Conservation (phyloP, 495 filamentous ascomycete genomes). For the Staphylotrichum longicolle region DNA sequence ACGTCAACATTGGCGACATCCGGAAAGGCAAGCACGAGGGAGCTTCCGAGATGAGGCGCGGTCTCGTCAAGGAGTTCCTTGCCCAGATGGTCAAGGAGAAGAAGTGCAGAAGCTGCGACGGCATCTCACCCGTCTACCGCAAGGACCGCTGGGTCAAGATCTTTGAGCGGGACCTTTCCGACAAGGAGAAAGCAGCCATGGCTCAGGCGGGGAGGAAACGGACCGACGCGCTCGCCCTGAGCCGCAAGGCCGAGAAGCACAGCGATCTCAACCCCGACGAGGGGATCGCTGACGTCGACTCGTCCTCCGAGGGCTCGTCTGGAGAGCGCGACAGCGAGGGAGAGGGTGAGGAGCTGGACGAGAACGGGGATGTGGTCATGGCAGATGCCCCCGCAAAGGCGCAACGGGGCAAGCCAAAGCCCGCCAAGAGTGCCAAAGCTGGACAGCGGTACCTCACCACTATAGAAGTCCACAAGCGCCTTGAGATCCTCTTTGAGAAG, state of each 20-base stretch:
- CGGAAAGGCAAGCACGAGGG: conserved; percentile 73
- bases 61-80: conserved; percentile 76
- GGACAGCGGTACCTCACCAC: conserved; percentile 68
- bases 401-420: conserved; percentile 31
- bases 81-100: conserved; percentile 60
- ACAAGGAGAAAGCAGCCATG: conserved; percentile 73
- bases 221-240: conserved; percentile 55
- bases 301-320: conserved; percentile 48
- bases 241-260: conserved; percentile 37
- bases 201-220: conserved; percentile 63
- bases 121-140: conserved; percentile 72
- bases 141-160: conserved; percentile 90
- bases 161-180: conserved; percentile 73
- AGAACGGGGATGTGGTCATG: conserved; percentile 54
- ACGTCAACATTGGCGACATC: conserved; percentile 51
- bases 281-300: conserved; percentile 65
- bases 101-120: conserved; percentile 70
- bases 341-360: conserved; percentile 51
- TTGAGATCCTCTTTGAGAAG: conserved; percentile 78
- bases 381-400: conserved; percentile 39
- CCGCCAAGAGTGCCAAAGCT: conserved; percentile 27
- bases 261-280: conserved; percentile 52
- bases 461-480: conserved; percentile 69
- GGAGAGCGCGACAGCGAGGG: conserved; percentile 47
- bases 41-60: conserved; percentile 69